Base-by-base conservation (phyloP, 306 rosid genomes). In the Sophora flavescens region DNA sequence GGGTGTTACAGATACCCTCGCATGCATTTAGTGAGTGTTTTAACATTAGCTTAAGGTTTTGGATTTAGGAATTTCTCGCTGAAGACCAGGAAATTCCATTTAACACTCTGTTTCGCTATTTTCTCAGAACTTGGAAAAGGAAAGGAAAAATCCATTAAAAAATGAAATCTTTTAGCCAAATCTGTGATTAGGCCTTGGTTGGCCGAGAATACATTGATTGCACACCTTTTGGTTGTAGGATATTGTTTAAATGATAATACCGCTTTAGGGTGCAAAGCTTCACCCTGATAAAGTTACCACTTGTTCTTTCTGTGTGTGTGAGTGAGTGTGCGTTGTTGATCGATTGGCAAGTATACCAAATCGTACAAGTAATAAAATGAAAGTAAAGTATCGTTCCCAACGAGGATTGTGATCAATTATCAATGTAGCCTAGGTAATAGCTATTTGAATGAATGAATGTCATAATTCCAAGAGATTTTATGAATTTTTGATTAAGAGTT, bases 201-300 rank as follows among this genome's bases (percentile, higher is more conserved):
- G 18, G n/a, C 41, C 64, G 72, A 48, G 44, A 64, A 4, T 64
- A 6, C 62, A 44, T 16, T 39, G 44, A 0, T 38, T 8, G 38
- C 33, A 53, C 52, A 33, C 41, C 75, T 45, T 13, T 77, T 45
- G 35, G 26, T 26, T 72, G 57, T 6, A 58, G 16, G 26, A 17
- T 41, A 73, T 56, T 71, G 65, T 71, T 71, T 71, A 11, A 22
- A 71, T 51, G 18, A 36, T 36, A 70, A 54, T 56, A 41, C 10
- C 42, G 16, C 58, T 59, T 58, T 56, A 26, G 42, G 45, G 52
- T 64, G 3, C 52, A 59, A 42, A 58, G 50, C 68, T 65, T 64
- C 58, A 39, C 30, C 26, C 35, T 74, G 28, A 48, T 45, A 38
- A n/a, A n/a, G n/a, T n/a, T n/a, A n/a, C n/a, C n/a, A n/a, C n/a